Percentiles rank a stretch among this genome's conserved stretches.
Conservation (phyloP, 23 red algal species). For the Chondrus crispus region DNA sequence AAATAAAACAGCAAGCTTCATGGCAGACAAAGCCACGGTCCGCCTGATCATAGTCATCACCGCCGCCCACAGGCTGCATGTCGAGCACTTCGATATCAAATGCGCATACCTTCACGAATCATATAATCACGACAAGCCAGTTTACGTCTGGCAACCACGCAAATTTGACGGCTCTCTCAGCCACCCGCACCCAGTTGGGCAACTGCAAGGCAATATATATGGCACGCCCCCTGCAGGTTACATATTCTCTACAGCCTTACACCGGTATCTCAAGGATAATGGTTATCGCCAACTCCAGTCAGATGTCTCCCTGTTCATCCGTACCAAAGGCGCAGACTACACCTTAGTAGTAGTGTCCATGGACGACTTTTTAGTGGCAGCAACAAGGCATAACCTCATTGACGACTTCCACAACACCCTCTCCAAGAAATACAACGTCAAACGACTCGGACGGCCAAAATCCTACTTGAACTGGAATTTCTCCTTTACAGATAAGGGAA, state of each 20-base stretch:
- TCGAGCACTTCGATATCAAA: conserved; percentile 8
- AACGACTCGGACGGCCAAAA: background rate
- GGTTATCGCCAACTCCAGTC: background rate
- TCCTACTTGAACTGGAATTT: background rate
- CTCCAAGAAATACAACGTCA: background rate
- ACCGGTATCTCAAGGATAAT: background rate
- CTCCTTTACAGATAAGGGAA: background rate
- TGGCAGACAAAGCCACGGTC: background rate
- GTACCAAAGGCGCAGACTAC: background rate
- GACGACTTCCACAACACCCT: conserved; percentile 5
- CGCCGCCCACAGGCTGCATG: background rate
- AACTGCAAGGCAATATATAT: background rate
- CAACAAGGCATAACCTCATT: background rate
- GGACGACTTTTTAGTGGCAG: conserved; percentile 20
- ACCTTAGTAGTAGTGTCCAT: background rate
- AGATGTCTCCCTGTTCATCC: conserved; percentile 9
- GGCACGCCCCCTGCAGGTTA: background rate
- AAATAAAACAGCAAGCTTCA: background rate
- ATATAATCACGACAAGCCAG: background rate
- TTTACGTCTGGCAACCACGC: conserved; percentile 22
- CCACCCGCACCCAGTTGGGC: conserved; percentile 1
- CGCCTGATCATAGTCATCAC: background rate
- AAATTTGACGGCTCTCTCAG: background rate
- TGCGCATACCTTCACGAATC: background rate
- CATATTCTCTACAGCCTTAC: background rate